Evolutionary conservation across 495 filamentous ascomycete genomes (phyloP), one percentile per base, ranked within the genome.

Genomic region (Darksidea phi): DNA sequence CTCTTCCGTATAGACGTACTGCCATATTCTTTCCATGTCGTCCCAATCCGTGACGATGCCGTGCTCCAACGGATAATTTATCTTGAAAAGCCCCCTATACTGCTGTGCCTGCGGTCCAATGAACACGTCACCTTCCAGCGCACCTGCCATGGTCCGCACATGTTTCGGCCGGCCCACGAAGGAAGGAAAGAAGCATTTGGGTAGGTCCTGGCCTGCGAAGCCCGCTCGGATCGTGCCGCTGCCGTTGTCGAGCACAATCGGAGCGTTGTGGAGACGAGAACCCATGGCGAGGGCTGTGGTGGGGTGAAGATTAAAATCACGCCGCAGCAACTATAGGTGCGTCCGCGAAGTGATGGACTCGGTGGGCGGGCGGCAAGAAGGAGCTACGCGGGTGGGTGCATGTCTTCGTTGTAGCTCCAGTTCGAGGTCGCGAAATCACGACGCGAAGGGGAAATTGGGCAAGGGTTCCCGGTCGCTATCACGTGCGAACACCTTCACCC

Each of bases 1-100:
- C 64, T 89, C 87, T 70, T 88, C 87, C 59, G 84, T 83, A 74
- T 89, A 90, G 50, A 89, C 87, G 70, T 87, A 86, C 73, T 91
- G 88, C 94, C 94, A 99, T 75, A 99, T 99, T 74, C 89, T 88
- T 78, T 97, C 94, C 94, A 99, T 99, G 71, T 99, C 94, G 69
- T 97, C 94, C 94, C 94, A 99, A 75, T 99, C 92, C 60, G 94
- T 99, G 47, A 99, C 94, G 64, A 97, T 94, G 69, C 94, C 94
- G 74, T 99, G 94, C 74, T 97, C 95, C 56, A 99, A 80, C 42
- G 94, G 94, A 70, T 97, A 97, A 50, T 85, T 82, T 69, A 99
- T 91, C 78, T 97, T 97, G 66, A 99, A 79, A 60, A 99, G 79
- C 15, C 94, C 94, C 72, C 94, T 85, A 69, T 96, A 81, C 67